Base-by-base conservation (phyloP, 2,329 filamentous ascomycete species). In the Coniochaeta sp. region DNA sequence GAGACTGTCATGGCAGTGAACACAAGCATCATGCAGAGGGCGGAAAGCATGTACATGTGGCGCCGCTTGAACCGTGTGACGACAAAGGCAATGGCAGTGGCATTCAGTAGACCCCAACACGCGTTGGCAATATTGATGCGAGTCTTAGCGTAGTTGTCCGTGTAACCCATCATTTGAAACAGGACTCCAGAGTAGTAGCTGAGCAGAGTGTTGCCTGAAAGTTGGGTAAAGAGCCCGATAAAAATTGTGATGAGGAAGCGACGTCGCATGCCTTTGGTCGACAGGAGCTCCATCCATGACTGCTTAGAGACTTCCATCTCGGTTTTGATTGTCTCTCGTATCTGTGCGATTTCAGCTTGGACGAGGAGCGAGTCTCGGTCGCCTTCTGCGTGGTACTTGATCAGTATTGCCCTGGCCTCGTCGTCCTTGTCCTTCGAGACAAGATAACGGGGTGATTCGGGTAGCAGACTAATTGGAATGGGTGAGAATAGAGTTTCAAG, bases 371-470 rank as follows among this genome's bases (percentile, higher is more conserved):
- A 76, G 2, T 76, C 69, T 34, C 69, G 64, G 54, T 81, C 73
- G 33, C 75, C 73, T 61, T 81, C 79, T 26, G 77, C 79, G 59
- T 84, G 80, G 44, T 81, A 81, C 60, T 81, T 81, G 64, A 77
- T 72, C 0, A 86, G 67, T 28, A 84, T 79, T 0, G 72, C 71
- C 17, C 73, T 76, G 0, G 83, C 83, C 65, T 84, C 74, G 6
- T 82, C 77, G 1, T 69, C 62, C 24, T 76, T 74, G 34, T 82
- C 81, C 62, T 81, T 76, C 38, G 78, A 76, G 50, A 86, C 75
- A 31, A 86, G 69, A 78, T 79, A 87, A 40, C 85, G 77, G 1
- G 85, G 85, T 0, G 79, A 84, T 63, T 88, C 86, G 0, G 85
- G 84, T 16, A 68, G 62, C 33, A 67, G 64, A 40, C 66, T 66